Conservation (phyloP, 164 flowering plant genomes). For the Amborella trichopoda region DNA sequence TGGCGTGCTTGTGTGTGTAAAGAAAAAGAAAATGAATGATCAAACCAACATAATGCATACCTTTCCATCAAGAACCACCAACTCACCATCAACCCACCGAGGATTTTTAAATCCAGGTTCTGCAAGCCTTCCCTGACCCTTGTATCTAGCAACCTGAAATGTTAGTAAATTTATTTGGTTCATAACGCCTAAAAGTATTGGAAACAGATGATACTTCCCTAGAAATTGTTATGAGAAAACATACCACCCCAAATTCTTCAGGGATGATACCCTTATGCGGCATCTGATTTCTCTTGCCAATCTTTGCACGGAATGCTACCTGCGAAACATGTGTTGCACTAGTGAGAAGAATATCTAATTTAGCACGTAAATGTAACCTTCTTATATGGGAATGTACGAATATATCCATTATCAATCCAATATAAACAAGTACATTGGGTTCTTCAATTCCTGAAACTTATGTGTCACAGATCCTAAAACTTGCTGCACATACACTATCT, state of each 20-base stretch:
- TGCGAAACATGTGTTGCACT: no score
- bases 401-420: no score
- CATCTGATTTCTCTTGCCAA: constrained; percentile 81
- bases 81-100: constrained; percentile 98
- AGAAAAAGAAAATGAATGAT: background rate
- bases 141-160: constrained; percentile 87
- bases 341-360: no score
- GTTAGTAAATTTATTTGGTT: background rate
- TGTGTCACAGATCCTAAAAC: no score
- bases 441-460: no score
- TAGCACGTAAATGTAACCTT: no score
- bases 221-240: background rate
- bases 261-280: constrained; percentile 94
- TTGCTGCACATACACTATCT: no score
- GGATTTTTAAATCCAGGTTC: constrained; percentile 84
- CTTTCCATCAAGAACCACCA: constrained; percentile 94
- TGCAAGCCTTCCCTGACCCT: constrained; percentile 95
- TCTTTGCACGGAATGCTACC: constrained; percentile 96
- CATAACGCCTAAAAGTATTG: no score
- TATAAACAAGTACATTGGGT: no score
- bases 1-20: background rate
- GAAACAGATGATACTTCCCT: no score
- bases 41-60: constrained; percentile 18
- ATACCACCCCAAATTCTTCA: constrained; percentile 97
- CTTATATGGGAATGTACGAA: no score